Evolutionary conservation across 495 filamentous ascomycete species (phyloP), one percentile per base, ranked within the genome.

Genomic region (Daldinia childiae): DNA sequence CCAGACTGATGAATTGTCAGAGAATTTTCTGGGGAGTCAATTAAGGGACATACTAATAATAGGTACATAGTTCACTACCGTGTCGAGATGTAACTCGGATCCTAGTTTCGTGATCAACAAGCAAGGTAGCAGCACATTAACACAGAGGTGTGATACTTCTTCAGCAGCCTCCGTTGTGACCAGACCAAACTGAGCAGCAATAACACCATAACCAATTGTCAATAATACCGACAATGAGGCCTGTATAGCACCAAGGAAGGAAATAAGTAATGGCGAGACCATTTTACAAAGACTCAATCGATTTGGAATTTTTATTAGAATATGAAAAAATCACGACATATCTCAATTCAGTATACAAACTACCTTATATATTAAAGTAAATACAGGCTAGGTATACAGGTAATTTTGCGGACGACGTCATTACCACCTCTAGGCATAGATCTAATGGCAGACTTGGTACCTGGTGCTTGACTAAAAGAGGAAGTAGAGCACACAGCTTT

Each of bases 61-160:
- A 45, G 80, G 69, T 27, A 88, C 45, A 81, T 93, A 93, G 26
- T 85, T 82, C 58, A 79, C 60, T 14, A 80, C 83, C 7, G 84
- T 89, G 5, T 80, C 85, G 6, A 84, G 38, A 56, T 90, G 80
- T n/a, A 95, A 78, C 64, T 94, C 80, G 6, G 82, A 82, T 5
- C 92, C 91, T 21, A 95, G 80, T 63, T 91, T 89, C 24, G 85
- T 85, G 66, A 93, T 80, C n/a, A 94, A 80, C 30, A 94, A 77
- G 1, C 88, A 88, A 0, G 91, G 92, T 6, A 94, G 81, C 59
- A 93, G 91, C 64, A 93, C 79, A 30, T 85, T 87, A 8, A 93
- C 89, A 68, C 89, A 91, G 24, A 90, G 75, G 6, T 84, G 84
- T 38, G 90, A 90, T 41, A 94, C 84, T 45, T 91, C 81, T 73